These are phyloP conservation scores for Babesia microti DNA, from an alignment of 169 alveolate species.

Conservation along the genomic window DNA sequence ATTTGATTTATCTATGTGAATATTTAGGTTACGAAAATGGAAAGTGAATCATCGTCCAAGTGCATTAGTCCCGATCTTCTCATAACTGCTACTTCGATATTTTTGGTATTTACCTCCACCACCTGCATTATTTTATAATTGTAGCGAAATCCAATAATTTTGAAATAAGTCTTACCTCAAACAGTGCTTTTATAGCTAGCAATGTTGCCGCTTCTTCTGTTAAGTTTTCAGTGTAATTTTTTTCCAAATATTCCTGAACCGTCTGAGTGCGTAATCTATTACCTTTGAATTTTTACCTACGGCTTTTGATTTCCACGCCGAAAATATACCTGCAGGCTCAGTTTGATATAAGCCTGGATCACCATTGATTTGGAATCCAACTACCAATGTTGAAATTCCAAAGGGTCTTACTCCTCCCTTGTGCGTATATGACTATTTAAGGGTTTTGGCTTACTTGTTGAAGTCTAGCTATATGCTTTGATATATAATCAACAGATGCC, in stretches of 20 bases:
- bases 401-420: conserved; percentile 98
- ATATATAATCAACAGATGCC: conserved; percentile 90
- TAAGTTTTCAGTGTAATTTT: conserved; percentile 80
- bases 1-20: background rate
- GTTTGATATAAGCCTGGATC: conserved; percentile 87
- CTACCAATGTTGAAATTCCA: conserved; percentile 91
- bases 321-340: conserved; percentile 95
- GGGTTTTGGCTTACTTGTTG: conserved; percentile 66
- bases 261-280: background rate
- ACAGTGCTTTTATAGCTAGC: conserved; percentile 84
- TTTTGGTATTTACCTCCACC: conserved; percentile 72
- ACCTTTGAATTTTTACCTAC: conserved; percentile 92
- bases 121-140: conserved; percentile 38
- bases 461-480: conserved; percentile 85
- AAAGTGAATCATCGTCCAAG: conserved; percentile 46
- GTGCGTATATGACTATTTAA: conserved; percentile 65
- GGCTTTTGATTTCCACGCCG: conserved; percentile 97
- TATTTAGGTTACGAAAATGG: conserved; percentile 27
- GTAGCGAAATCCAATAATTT: no score
- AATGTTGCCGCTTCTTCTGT: conserved; percentile 75
- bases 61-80: conserved; percentile 51
- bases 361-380: conserved; percentile 82
- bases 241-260: conserved; percentile 85
- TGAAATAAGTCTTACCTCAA: conserved; percentile 85
- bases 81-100: conserved; percentile 72